Evolutionary conservation across 1,139 yeast species (phyloP).

Genomic region (Cylindricascospora bacillispora): DNA sequence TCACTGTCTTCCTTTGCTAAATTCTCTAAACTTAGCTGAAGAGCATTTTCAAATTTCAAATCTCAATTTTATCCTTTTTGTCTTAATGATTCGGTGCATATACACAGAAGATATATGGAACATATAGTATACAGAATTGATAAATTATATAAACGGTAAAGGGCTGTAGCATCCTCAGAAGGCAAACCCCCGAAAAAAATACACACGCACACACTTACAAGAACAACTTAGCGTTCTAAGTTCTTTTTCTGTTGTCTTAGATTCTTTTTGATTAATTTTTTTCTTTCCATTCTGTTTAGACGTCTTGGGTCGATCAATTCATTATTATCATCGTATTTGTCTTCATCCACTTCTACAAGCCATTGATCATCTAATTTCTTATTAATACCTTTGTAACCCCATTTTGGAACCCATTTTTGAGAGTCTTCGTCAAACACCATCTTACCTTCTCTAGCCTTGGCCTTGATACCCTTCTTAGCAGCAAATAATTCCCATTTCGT

Average conservation of each 20-base stretch:
- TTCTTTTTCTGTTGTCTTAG: constrained; percentile 80
- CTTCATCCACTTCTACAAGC: constrained; percentile 88
- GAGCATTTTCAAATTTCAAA: too few relatives aligned
- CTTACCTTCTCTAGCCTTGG: constrained; percentile 85
- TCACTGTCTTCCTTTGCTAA: too few relatives aligned
- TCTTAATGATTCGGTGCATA: too few relatives aligned
- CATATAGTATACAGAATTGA: too few relatives aligned
- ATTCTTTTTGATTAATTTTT: constrained; percentile 75
- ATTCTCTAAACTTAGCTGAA: too few relatives aligned
- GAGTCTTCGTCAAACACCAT: constrained; percentile 79
- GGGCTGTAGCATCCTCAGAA: too few relatives aligned
- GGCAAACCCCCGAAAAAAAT: too few relatives aligned
- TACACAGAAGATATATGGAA: too few relatives aligned
- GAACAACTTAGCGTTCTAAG: too few relatives aligned
- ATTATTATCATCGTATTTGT: constrained; percentile 47
- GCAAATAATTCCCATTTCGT: constrained; percentile 98
- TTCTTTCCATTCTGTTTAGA: constrained; percentile 69
- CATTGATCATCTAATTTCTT: constrained; percentile 82
- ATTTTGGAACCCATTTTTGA: constrained; percentile 94
- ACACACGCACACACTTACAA: too few relatives aligned
- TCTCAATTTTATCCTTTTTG: too few relatives aligned
- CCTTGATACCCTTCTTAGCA: constrained; percentile 82
- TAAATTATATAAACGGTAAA: too few relatives aligned
- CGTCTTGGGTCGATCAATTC: constrained; percentile 83
- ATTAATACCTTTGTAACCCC: constrained; percentile 95